Percentiles rank a stretch among this genome's conserved stretches.
Conservation (phyloP, 345 rosid genomes). For the Linum usitatissimum region DNA sequence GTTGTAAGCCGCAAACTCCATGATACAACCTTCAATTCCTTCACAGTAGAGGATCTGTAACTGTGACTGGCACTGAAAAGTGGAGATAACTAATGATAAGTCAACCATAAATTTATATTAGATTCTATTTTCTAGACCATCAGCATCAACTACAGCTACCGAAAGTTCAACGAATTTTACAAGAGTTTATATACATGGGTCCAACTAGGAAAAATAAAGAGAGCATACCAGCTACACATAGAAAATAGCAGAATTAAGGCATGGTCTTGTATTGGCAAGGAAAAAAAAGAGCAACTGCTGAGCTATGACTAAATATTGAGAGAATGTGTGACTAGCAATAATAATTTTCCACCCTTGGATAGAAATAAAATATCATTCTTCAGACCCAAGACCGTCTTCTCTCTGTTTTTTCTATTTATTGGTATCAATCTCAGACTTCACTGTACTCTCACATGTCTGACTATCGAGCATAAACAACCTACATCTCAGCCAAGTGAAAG, state of each 20-base stretch:
- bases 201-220: too few relatives aligned
- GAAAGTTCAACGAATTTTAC: too few relatives aligned
- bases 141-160: background rate
- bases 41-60: conserved; percentile 79
- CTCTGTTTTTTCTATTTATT: background rate
- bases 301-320: too few relatives aligned
- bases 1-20: conserved; percentile 92
- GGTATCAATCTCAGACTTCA: background rate
- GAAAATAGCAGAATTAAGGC: too few relatives aligned
- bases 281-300: background rate
- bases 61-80: conserved; percentile 86
- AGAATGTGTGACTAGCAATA: too few relatives aligned
- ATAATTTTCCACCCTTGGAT: too few relatives aligned
- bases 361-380: background rate
- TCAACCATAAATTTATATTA: background rate
- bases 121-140: background rate
- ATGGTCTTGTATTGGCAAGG: background rate
- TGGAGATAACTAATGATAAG: conserved; percentile 14
- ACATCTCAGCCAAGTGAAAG: background rate
- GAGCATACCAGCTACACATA: background rate
- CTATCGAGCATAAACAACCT: background rate
- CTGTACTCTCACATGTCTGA: background rate
- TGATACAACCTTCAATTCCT: conserved; percentile 81
- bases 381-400: background rate
- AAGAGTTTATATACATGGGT: background rate